Evolutionary conservation across 2,329 filamentous ascomycete genomes (phyloP), one percentile per base, ranked within the genome.

Genomic region (Hysterium pulicare): DNA sequence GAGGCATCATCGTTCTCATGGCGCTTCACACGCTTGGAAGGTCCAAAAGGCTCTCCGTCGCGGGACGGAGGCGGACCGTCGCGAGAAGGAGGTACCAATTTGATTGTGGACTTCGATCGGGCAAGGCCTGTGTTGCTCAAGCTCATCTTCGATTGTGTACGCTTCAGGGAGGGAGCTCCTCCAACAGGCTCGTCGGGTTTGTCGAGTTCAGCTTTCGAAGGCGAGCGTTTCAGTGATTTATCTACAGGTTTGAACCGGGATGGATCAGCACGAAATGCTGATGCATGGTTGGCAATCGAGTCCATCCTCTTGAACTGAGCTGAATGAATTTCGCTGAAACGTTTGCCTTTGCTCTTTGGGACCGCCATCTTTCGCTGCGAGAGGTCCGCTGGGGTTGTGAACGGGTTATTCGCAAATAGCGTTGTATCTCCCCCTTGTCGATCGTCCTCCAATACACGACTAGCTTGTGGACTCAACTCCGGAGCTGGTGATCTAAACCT

Each of bases 261-360:
- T 4, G 74, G 68, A 46, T 79, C 74, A 17, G 77, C 77, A 48
- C 87, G 78, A 71, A 84, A 93, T 13, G 84, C 80, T 9, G 90
- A 95, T 7, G 89, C 77, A 62, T 96, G 90, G 48, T 84, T 84
- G 33, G 82, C 87, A 59, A 97, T 96, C 2, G 90, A 96, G 63
- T 95, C 90, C 91, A 97, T 96, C 74, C 95, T 97, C 70, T 88
- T 88, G 71, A 97, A 96, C 59, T 91, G 81, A 38, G 84, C 82
- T 79, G 87, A 86, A 64, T 97, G 91, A 28, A 81, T 83, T 49
- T 89, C 84, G 62, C 88, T 95, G 70, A 84, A 97, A 34, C 91
- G 84, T 37, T 83, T 74, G 38, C 81, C 78, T 63, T 84, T 90
- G 53, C 87, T 83, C 70, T 84, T 94, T 10, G 90, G 82, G 52